Evolutionary conservation across 441 rosid species (phyloP), one percentile per base, ranked within the genome.

Genomic region (Corymbia citriodora): DNA sequence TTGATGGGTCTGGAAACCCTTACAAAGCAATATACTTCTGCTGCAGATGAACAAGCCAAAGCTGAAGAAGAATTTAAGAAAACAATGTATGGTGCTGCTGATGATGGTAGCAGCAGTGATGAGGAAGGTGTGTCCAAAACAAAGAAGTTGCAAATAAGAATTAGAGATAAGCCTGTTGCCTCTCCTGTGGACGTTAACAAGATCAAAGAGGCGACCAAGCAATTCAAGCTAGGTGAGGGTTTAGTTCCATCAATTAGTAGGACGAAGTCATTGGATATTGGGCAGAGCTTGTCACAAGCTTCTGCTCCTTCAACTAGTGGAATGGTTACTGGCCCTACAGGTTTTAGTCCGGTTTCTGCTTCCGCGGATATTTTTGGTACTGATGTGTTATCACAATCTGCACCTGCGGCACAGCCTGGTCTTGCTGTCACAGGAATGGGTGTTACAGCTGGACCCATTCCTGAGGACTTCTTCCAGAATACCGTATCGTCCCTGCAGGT

Each of bases 21-120:
- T 50, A 92, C 92, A 53, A 95, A 95, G 92, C 95, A 92, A 91
- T 89, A 87, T 74, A 49, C 92, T 15, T 91, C 93, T 89, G 92
- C 94, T 89, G 96, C 95, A 52, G 99, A 97, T 93, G 97, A 97
- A 94, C 99, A 98, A 88, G 97, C 97, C 45, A 98, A 96, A 92
- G 99, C 99, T 89, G 99, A 97, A 90, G 99, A 98, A 93, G 99
- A 98, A 92, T 98, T 98, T 93, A 98, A 97, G 97, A 98, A 97
- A 90, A 93, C 99, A 50, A 94, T 97, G 96, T 97, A 97, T 91
- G 98, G 98, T 82, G 92, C 93, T 70, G 93, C 96, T 91, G 94
- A 91, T 92, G 98, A 96, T 93, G 99, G 97, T 88, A 97, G 99
- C 95, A 98, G 99, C 93, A 98, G 99, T 90, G 99, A 98, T 74